Evolutionary conservation across 495 filamentous ascomycete species (phyloP).

Genomic region (Aspergillus funiculosus): DNA sequence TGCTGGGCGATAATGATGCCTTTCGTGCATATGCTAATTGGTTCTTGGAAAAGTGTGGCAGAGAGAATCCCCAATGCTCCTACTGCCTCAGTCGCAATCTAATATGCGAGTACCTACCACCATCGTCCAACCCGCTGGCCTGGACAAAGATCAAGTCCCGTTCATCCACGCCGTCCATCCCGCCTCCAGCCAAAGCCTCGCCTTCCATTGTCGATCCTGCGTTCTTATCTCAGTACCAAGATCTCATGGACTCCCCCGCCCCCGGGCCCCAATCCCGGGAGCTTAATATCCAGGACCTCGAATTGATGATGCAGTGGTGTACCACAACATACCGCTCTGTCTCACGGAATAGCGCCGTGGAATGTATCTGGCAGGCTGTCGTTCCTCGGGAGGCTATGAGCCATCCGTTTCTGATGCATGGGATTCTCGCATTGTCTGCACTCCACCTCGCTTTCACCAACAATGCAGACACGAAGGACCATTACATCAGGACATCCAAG

Average conservation of each 20-base stretch:
- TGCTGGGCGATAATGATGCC: not conserved
- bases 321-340: constrained; percentile 40
- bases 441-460: constrained; percentile 35
- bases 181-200: constrained; percentile 10
- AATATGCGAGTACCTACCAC: constrained; percentile 25
- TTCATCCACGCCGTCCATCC: constrained; percentile 17
- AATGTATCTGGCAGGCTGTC: constrained; percentile 40
- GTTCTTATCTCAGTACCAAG: constrained; percentile 8
- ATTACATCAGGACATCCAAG: constrained; percentile 28
- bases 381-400: constrained; percentile 42
- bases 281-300: constrained; percentile 32
- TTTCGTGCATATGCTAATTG: constrained; percentile 11
- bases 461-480: constrained; percentile 12
- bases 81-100: constrained; percentile 34
- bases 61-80: constrained; percentile 21
- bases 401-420: constrained; percentile 44
- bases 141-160: constrained; percentile 22
- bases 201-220: constrained; percentile 8
- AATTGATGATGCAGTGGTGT: constrained; percentile 45
- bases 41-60: constrained; percentile 13
- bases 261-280: constrained; percentile 3
- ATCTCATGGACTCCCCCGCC: constrained; percentile 11
- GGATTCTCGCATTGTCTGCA: constrained; percentile 45
- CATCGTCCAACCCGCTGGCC: constrained; percentile 23
- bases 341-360: constrained; percentile 26